Evolutionary conservation across 192 early-diverging fungal species (phyloP).

Genomic region (Obelidium mucronatum): DNA sequence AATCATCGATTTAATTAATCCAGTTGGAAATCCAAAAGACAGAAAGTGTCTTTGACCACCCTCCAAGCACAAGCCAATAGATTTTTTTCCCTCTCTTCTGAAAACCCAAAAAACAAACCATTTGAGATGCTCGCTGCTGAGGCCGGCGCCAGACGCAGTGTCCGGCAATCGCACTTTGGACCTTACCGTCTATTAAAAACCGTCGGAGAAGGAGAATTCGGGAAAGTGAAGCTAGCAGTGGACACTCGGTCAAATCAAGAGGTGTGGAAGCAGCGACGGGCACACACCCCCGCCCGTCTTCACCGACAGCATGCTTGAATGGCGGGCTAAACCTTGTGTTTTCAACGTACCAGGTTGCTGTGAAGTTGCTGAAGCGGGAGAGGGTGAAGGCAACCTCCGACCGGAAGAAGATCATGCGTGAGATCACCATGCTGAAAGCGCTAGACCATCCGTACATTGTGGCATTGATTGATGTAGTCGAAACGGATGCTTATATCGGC

Average conservation of each 20-base stretch:
- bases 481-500: conserved; percentile 96
- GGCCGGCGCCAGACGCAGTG: too few relatives aligned
- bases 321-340: too few relatives aligned
- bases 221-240: conserved; percentile 65
- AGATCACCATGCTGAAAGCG: conserved; percentile 44
- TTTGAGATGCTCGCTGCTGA: too few relatives aligned
- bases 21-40: too few relatives aligned
- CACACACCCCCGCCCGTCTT: not conserved
- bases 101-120: too few relatives aligned
- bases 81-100: too few relatives aligned
- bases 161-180: conserved; percentile 57
- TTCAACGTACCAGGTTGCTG: conserved; percentile 86
- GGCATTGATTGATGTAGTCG: conserved; percentile 92
- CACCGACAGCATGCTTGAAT: not conserved
- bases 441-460: conserved; percentile 85
- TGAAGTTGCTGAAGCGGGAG: conserved; percentile 91
- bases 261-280: not conserved
- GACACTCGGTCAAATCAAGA: conserved; percentile 44
- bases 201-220: conserved; percentile 67
- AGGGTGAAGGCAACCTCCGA: conserved; percentile 39
- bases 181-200: conserved; percentile 56
- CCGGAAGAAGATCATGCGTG: conserved; percentile 44
- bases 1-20: too few relatives aligned
- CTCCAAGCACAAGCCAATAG: too few relatives aligned
- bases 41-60: too few relatives aligned